A percentile compares a stretch with the other conserved stretches of the same genome.
Evolutionary conservation across 2,329 filamentous ascomycete genomes (phyloP).

Genomic region (Albifimbria verrucaria): DNA sequence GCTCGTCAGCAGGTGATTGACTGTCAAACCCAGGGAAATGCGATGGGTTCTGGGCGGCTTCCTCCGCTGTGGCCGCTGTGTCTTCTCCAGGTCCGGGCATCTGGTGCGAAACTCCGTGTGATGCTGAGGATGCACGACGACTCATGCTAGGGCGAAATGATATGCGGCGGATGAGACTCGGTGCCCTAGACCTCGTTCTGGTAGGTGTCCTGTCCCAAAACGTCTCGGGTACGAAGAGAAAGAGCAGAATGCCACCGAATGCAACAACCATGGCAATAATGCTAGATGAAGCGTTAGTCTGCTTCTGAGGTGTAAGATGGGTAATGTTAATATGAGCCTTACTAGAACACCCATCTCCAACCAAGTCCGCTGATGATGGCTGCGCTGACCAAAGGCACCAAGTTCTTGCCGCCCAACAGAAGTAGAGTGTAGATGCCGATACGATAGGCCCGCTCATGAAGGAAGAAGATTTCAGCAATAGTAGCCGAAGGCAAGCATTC

Average conservation of each 20-base stretch:
- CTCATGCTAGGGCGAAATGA: slow-evolving; percentile 40
- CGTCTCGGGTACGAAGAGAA: slow-evolving; percentile 90
- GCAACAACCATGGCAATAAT: slow-evolving; percentile 79
- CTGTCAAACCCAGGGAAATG: too few species aligned
- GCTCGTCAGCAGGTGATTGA: too few species aligned
- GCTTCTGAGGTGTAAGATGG: too few species aligned
- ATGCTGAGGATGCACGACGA: too few species aligned
- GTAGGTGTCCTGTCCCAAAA: slow-evolving; percentile 87
- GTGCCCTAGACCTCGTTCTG: slow-evolving; percentile 34
- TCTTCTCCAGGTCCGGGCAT: too few species aligned
- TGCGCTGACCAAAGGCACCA: slow-evolving; percentile 83
- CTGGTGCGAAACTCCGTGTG: too few species aligned
- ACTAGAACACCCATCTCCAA: slow-evolving; percentile 94
- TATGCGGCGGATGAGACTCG: slow-evolving; percentile 43
- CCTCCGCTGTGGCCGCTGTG: too few species aligned
- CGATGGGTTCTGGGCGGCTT: too few species aligned
- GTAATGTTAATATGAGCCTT: too few species aligned
- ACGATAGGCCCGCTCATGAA: slow-evolving; percentile 89
- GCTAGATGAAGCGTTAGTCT: slow-evolving; percentile 41
- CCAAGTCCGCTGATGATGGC: slow-evolving; percentile 72
- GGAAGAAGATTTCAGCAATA: slow-evolving; percentile 93
- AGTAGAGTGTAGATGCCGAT: slow-evolving; percentile 91
- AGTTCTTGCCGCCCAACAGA: slow-evolving; percentile 85
- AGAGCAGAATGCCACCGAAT: slow-evolving; percentile 67
- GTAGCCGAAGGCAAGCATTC: slow-evolving; percentile 92